These are phyloP conservation scores for Barnettozyma siamensis DNA, from an alignment of 805 yeast species.

Conservation along the genomic window DNA sequence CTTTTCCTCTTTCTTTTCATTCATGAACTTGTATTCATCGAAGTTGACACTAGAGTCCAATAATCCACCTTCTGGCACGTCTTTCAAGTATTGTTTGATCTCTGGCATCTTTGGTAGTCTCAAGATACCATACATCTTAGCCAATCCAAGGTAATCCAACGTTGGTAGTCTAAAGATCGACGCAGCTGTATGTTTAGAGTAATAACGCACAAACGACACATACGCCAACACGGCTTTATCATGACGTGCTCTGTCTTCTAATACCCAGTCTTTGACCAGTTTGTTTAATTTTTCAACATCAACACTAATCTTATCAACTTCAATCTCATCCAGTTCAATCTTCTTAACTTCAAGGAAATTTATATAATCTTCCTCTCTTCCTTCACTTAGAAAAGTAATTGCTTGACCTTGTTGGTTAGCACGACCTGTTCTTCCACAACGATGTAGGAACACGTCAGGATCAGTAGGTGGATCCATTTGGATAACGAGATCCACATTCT, in stretches of 20 bases:
- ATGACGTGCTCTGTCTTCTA: conserved; percentile 72
- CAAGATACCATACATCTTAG: conserved; percentile 70
- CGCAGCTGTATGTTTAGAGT: conserved; percentile 80
- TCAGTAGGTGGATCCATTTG: conserved; percentile 95
- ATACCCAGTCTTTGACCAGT: conserved; percentile 44
- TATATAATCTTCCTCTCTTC: conserved; percentile 76
- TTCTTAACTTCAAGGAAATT: conserved; percentile 73
- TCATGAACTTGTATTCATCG: conserved; percentile 56
- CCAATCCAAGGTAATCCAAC: conserved; percentile 68
- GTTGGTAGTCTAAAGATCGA: conserved; percentile 77
- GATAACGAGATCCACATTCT: conserved; percentile 90
- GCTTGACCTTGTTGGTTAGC: conserved; percentile 84
- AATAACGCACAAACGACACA: conserved; percentile 78
- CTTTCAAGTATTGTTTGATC: conserved; percentile 42
- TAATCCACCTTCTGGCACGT: conserved; percentile 71
- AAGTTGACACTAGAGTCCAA: conserved; percentile 39
- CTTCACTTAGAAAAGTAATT: conserved; percentile 62
- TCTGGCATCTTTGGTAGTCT: conserved; percentile 97
- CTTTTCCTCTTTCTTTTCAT: conserved; percentile 54
- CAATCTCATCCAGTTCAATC: conserved; percentile 43
- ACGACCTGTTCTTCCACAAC: conserved; percentile 94
- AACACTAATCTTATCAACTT: conserved; percentile 11
- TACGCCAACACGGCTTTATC: conserved; percentile 76
- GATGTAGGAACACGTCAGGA: conserved; percentile 84
- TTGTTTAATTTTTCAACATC: conserved; percentile 14